phyloP scores from a whole-genome alignment of 2,329 filamentous ascomycete species.

The Emmonsiellopsis sp. region DNA sequence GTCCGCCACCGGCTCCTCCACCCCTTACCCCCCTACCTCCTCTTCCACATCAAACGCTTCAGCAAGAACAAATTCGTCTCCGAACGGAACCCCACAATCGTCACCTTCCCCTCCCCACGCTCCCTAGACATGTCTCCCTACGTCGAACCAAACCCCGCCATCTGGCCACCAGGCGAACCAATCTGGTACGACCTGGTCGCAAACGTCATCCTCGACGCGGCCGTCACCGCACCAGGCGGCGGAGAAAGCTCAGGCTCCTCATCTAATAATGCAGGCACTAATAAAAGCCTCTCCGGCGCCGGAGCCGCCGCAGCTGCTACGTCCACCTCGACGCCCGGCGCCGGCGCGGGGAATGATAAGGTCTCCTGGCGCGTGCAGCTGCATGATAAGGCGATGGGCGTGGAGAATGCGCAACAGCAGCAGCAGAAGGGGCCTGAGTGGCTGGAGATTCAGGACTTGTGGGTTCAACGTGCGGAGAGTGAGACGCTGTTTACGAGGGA shows the following conservation, averaged over 20 bases:
- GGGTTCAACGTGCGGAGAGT: slow-evolving; percentile 77
- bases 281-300: slow-evolving; percentile 23
- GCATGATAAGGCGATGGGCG: slow-evolving; percentile 57
- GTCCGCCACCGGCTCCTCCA: slow-evolving; percentile 84
- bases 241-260: slow-evolving; percentile 24
- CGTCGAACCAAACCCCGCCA: slow-evolving; percentile 72
- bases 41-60: slow-evolving; percentile 97
- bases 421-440: slow-evolving; percentile 59
- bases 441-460: slow-evolving; percentile 90
- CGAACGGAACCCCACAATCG: slow-evolving; percentile 95
- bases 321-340: slow-evolving; percentile 39
- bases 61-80: slow-evolving; percentile 92
- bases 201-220: slow-evolving; percentile 60
- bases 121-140: slow-evolving; percentile 83
- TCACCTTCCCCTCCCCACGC: slow-evolving; percentile 81
- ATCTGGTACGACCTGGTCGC: slow-evolving; percentile 93
- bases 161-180: slow-evolving; percentile 66
- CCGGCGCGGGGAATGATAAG: slow-evolving; percentile 82
- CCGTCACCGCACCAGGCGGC: slow-evolving; percentile 57
- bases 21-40: slow-evolving; percentile 79
- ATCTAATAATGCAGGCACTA: slow-evolving; percentile 17
- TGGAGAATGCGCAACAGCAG: slow-evolving; percentile 26
- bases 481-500: slow-evolving; percentile 90
- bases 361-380: slow-evolving; percentile 95
- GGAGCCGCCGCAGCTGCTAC: slow-evolving; percentile 26